These are phyloP conservation scores for Umbelopsis sp. DNA, from an alignment of 371 early-diverging fungal genomes.

Conservation along the genomic window DNA sequence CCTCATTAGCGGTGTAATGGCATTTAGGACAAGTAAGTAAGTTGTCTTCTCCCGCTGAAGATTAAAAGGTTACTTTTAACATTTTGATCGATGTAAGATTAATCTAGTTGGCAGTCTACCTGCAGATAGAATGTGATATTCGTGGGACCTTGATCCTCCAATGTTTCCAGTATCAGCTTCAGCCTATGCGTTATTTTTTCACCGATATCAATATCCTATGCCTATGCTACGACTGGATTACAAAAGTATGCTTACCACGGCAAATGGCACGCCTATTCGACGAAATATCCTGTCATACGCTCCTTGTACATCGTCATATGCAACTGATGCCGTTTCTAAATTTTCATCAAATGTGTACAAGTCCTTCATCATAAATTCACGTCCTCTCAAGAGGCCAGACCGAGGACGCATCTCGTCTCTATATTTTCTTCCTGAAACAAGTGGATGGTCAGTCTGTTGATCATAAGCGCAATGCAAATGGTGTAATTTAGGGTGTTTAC, in stretches of 20 bases:
- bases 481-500: conserved; percentile 25
- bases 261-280: conserved; percentile 77
- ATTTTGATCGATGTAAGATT: neutral
- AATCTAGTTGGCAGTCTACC: conserved; percentile 35
- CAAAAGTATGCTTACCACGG: conserved; percentile 52
- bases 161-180: conserved; percentile 93
- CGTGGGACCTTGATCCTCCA: conserved; percentile 88
- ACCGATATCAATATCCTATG: neutral
- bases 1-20: conserved; percentile 84
- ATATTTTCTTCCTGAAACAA: conserved; percentile 64
- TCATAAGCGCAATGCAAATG: neutral
- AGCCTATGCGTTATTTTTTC: conserved; percentile 46
- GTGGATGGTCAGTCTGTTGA: no score
- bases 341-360: conserved; percentile 86
- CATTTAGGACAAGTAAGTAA: conserved; percentile 73
- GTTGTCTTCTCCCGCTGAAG: conserved; percentile 80
- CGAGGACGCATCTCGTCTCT: conserved; percentile 87
- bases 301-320: conserved; percentile 71
- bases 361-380: conserved; percentile 96
- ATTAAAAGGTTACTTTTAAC: neutral
- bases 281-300: conserved; percentile 80
- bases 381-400: conserved; percentile 80
- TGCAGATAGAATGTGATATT: conserved; percentile 80
- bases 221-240: neutral
- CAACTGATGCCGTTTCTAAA: conserved; percentile 63